These are phyloP conservation scores for Tothia fuscella DNA, from an alignment of 2,329 filamentous ascomycete species.

Conservation along the genomic window DNA sequence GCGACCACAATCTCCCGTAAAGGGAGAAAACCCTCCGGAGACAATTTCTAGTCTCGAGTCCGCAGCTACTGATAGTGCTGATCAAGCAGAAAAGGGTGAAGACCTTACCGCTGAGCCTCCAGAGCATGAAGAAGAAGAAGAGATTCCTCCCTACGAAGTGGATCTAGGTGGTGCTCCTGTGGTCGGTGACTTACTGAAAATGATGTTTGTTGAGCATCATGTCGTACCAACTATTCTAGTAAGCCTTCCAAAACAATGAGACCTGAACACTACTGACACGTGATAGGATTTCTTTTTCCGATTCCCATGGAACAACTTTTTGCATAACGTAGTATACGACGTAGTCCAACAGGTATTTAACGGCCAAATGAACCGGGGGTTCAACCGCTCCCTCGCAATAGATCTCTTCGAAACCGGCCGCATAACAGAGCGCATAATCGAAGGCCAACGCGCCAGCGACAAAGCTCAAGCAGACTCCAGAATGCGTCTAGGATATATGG, in stretches of 20 bases:
- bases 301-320: conserved; percentile 98
- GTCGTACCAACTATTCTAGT: conserved; percentile 94
- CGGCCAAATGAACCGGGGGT: conserved; percentile 91
- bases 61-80: background rate
- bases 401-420: conserved; percentile 86
- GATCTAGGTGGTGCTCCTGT: conserved; percentile 59
- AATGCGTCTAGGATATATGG: conserved; percentile 96
- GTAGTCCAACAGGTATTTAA: conserved; percentile 99
- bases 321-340: conserved; percentile 98
- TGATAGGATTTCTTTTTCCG: conserved; percentile 91
- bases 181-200: conserved; percentile 89
- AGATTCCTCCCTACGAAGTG: conserved; percentile 36
- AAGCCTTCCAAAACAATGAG: conserved; percentile 29
- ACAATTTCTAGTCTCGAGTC: background rate
- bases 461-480: conserved; percentile 70
- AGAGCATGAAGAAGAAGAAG: conserved; percentile 22
- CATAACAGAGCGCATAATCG: conserved; percentile 82
- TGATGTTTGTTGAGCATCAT: conserved; percentile 86
- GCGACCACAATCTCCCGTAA: conserved; percentile 10
- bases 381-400: conserved; percentile 78
- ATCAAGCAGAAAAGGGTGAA: conserved; percentile 1
- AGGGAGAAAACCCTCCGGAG: background rate
- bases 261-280: conserved; percentile 5
- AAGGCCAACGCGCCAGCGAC: conserved; percentile 79
- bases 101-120: conserved; percentile 19